Base-by-base conservation (phyloP, 306 rosid species). In the barrel medic (Medicago truncatula) region DNA sequence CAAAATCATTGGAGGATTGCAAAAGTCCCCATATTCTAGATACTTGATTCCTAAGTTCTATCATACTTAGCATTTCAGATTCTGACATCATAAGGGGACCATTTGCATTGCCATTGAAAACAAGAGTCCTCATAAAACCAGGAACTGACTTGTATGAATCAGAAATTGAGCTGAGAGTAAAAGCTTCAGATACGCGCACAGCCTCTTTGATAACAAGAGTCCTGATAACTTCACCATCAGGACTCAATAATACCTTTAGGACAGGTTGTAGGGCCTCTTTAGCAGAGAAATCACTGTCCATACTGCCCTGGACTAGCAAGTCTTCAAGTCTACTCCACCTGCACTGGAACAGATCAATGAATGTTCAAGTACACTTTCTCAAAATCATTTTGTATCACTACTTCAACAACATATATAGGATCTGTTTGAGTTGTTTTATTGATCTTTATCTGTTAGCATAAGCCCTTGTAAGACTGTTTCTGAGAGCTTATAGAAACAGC, bases 321-420 rank as follows among this genome's bases (percentile, higher is more conserved):
- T 84, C 89, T 89, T 93, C 98, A 68, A 93, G 95, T 84, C 98
- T 86, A 81, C 74, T 78, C 98, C 97, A 93, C 87, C 97, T 93
- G 93, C 84, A 86, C 67, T 40, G 47, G 77, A 62, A 67, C 73
- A 69, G 17, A 69, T 79, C 65, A 82, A 71, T 41, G 56, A 61
- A 50, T 78, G 67, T 73, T 84, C 75, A 76, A 58, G 87, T 46
- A 68, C 63, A 54, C 47, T 61, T 49, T 43, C 76, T 71, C 50
- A 60, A 78, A 68, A 70, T 15, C 57, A 83, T 31, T 72, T 18
- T 58, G 43, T 8, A 79, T 14, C 59, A 10, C 56, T 7, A 28
- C 34, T 31, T 61, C 13, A 31, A 31, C 21, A 31, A 31, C 21
- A 31, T 61, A 59, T 25, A 59, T 1, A 54, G 60, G 2, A 28